phyloP scores from a whole-genome alignment of 2,329 filamentous ascomycete species.

The Dothidotthia symphoricarpi region DNA sequence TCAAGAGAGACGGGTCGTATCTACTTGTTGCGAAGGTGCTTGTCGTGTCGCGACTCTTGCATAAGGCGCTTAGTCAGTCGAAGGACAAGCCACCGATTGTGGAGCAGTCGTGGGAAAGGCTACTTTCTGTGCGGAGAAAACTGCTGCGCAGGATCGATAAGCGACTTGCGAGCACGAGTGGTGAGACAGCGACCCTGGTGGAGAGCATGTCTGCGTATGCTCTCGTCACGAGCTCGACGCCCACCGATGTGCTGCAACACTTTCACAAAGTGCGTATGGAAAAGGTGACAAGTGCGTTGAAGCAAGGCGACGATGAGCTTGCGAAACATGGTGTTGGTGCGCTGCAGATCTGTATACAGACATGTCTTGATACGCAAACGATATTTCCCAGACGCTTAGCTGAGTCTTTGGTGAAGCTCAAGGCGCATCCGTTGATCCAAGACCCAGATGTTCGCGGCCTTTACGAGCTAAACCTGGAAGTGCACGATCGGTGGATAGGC shows the following conservation, averaged over 20 bases:
- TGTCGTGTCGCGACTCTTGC: constrained; percentile 71
- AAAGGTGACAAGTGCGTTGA: constrained; percentile 64
- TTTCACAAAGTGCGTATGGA: constrained; percentile 73
- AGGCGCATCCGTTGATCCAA: constrained; percentile 68
- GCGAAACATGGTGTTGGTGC: constrained; percentile 60
- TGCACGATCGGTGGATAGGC: constrained; percentile 76
- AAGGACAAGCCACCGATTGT: constrained; percentile 52
- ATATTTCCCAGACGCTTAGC: constrained; percentile 71
- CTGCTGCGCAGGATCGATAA: constrained; percentile 65
- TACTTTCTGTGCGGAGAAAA: constrained; percentile 62
- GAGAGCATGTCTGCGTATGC: constrained; percentile 80
- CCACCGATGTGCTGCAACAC: constrained; percentile 73
- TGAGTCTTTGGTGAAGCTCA: constrained; percentile 66
- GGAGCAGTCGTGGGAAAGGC: constrained; percentile 62
- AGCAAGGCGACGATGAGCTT: constrained; percentile 47
- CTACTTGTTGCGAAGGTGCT: constrained; percentile 63
- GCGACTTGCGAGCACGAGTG: constrained; percentile 40
- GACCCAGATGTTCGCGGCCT: constrained; percentile 65
- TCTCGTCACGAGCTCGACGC: constrained; percentile 74
- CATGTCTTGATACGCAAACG: constrained; percentile 72
- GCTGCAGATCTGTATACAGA: constrained; percentile 71
- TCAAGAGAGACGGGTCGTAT: constrained; percentile 53
- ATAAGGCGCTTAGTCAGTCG: constrained; percentile 66
- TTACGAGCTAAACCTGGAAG: constrained; percentile 71
- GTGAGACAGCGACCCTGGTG: constrained; percentile 54